Evolutionary conservation across 2,329 filamentous ascomycete species (phyloP).

Genomic region (Penicillium corylophilum): DNA sequence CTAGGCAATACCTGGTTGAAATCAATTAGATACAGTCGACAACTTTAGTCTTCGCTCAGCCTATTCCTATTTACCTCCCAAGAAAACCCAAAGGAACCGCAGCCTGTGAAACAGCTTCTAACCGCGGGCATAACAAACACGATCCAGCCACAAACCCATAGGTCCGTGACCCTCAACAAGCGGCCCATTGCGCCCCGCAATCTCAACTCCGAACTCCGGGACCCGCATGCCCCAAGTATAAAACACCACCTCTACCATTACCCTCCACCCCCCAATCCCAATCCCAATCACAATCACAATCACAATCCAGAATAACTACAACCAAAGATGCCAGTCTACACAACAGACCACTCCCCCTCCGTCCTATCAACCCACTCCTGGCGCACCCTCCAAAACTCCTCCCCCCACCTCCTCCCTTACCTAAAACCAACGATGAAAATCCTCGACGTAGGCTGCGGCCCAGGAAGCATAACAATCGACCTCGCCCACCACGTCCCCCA

Average conservation of each 20-base stretch:
- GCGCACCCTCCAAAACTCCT: conserved; percentile 38
- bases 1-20: too few species aligned
- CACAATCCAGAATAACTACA: too few species aligned
- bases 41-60: too few species aligned
- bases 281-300: too few species aligned
- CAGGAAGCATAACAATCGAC: conserved; percentile 45
- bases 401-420: conserved; percentile 41
- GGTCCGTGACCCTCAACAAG: too few species aligned
- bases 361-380: conserved; percentile 38
- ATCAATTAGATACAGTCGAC: too few species aligned
- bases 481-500: conserved; percentile 38
- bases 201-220: not conserved
- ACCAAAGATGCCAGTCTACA: conserved; percentile 33
- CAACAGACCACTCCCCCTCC: conserved; percentile 39
- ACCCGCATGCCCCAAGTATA: not conserved
- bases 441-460: conserved; percentile 49
- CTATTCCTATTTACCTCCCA: too few species aligned
- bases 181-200: not conserved
- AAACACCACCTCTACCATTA: not conserved
- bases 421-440: conserved; percentile 37
- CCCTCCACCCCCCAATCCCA: not conserved
- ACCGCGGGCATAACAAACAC: too few species aligned
- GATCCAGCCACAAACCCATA: too few species aligned
- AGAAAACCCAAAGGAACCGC: too few species aligned
- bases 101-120: too few species aligned